Evolutionary conservation across 805 yeast species (phyloP), one percentile per base, ranked within the genome.

Genomic region (Lachancea lanzarotensis): DNA sequence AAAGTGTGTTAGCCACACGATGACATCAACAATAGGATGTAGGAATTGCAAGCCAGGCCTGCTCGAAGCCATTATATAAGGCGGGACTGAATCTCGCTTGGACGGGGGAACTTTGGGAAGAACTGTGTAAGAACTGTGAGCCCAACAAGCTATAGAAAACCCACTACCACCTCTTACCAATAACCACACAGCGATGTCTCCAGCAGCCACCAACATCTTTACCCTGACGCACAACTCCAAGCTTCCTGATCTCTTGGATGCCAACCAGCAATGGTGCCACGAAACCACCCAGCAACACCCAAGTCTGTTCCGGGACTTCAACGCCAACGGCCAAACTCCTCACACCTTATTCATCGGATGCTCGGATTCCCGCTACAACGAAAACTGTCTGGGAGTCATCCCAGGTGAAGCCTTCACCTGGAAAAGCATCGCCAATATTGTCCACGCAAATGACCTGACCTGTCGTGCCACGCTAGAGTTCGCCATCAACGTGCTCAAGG

Each of bases 291-390:
- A 66, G 18, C 65, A 70, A 39, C 75, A 79, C 55, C 83, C 88
- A 0, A 71, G 73, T 38, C 65, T 85, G 9, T 74, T 84, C 59
- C 78, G 76, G 67, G 49, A 55, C 20, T 52, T 47, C 45, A 86
- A 87, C 55, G 90, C 81, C 1, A 70, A 77, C 56, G 96, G 96
- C 42, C 97, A 89, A 66, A 62, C 78, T n/a, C 98, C 98, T 16
- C 93, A 87, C 65, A 87, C 96, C 3, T 68, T 91, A 40, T 89
- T 96, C 90, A 83, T 90, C 48, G 95, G 96, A 3, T 90, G 98
- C 62, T 82, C 95, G 2, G 98, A 90, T 63, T 86, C 96, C 2
- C 79, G 98, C 55, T 83, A 86, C 46, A 84, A 89, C 52, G 97
- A 90, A 60, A 72, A 75, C 35, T 79, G 87, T 45, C 72, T 88